These are phyloP conservation scores for Lasiosphaeria miniovina DNA, from an alignment of 495 filamentous ascomycete species.

Conservation along the genomic window DNA sequence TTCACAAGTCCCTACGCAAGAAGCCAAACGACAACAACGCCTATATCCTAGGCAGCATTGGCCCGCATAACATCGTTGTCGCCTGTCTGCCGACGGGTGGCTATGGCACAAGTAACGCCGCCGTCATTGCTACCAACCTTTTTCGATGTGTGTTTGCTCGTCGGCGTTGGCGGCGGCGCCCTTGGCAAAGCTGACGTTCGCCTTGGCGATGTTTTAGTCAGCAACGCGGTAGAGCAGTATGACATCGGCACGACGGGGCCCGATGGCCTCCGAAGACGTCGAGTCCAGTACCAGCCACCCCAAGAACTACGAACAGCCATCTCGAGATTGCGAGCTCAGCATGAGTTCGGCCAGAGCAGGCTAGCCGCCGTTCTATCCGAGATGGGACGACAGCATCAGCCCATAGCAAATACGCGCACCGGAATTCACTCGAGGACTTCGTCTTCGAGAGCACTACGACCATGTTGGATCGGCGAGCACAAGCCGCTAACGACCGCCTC, in stretches of 20 bases:
- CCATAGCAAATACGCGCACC: background rate
- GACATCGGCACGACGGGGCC: constrained; percentile 22
- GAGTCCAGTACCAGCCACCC: background rate
- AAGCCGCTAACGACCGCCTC: too few relatives aligned
- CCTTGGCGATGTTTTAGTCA: constrained; percentile 47
- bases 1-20: constrained; percentile 4
- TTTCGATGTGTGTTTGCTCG: constrained; percentile 39
- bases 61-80: constrained; percentile 42
- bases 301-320: background rate
- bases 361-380: background rate
- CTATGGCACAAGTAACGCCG: constrained; percentile 30
- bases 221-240: constrained; percentile 43
- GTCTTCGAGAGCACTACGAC: background rate
- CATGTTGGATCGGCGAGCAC: background rate
- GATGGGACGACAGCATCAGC: background rate
- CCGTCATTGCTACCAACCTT: constrained; percentile 35
- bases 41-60: constrained; percentile 38
- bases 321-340: background rate
- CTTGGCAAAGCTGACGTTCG: constrained; percentile 36
- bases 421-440: background rate
- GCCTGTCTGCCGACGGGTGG: constrained; percentile 37
- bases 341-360: background rate
- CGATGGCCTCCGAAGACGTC: background rate
- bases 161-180: constrained; percentile 44
- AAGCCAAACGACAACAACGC: constrained; percentile 26